Evolutionary conservation across 1,284 basidiomycete species (phyloP).

Genomic region (Ganoderma lucidum): DNA sequence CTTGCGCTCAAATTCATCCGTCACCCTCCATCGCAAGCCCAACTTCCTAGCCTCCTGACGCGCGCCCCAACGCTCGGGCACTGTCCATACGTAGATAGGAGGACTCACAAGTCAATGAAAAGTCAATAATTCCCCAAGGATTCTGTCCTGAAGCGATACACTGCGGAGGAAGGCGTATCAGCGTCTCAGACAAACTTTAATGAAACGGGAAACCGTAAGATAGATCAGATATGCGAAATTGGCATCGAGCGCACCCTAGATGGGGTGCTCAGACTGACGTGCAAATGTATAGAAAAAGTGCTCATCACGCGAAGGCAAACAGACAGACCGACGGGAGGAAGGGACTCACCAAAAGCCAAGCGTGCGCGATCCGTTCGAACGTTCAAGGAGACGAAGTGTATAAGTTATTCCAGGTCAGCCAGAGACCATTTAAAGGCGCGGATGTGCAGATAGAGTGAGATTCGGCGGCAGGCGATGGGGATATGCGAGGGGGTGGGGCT

Average conservation of each 20-base stretch:
- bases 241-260: constrained; percentile 45
- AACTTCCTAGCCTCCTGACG: not conserved
- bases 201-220: constrained; percentile 22
- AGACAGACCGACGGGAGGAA: not conserved
- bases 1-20: not conserved
- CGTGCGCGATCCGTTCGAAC: not conserved
- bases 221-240: constrained; percentile 45
- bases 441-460: constrained; percentile 8
- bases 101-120: constrained; percentile 15
- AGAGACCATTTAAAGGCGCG: constrained; percentile 11
- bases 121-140: constrained; percentile 1
- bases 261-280: constrained; percentile 58
- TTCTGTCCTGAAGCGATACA: constrained; percentile 10
- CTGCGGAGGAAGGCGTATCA: constrained; percentile 16
- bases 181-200: constrained; percentile 14
- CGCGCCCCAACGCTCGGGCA: not conserved
- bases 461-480: not conserved
- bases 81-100: not conserved
- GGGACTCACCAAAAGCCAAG: constrained; percentile 20
- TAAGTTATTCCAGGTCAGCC: constrained; percentile 26
- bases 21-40: not conserved
- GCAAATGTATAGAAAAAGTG: constrained; percentile 47
- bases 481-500: constrained; percentile 20
- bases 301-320: constrained; percentile 25
- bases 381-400: constrained; percentile 14